Conservation (phyloP, 495 filamentous ascomycete genomes). For the Trichoderma erinaceum region DNA sequence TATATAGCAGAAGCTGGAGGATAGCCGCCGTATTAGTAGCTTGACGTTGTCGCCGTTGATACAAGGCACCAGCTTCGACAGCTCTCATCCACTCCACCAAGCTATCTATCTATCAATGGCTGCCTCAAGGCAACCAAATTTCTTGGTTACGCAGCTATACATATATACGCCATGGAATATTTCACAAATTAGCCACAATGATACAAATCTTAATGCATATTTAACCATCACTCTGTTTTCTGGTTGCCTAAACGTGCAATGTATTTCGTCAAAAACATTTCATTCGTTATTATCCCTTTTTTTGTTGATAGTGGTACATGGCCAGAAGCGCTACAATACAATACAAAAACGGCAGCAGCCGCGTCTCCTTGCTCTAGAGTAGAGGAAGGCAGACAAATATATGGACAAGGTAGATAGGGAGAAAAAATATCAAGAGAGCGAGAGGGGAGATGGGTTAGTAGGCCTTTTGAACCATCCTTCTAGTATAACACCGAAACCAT, state of each 20-base stretch:
- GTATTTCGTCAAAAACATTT: conserved; percentile 11
- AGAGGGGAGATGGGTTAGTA: conserved; percentile 8
- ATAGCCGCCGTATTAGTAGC: background rate
- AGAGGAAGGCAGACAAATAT: background rate
- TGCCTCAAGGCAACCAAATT: conserved; percentile 1
- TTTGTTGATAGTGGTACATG: conserved; percentile 8
- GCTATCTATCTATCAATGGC: background rate
- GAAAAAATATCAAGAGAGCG: no score
- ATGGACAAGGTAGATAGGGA: background rate
- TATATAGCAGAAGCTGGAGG: no score
- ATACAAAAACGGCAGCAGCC: background rate
- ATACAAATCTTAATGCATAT: background rate
- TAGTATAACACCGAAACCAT: conserved; percentile 30
- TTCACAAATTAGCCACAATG: background rate
- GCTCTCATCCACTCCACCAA: background rate
- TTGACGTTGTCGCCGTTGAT: background rate
- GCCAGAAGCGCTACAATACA: conserved; percentile 13
- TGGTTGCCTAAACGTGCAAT: background rate
- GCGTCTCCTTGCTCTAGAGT: background rate
- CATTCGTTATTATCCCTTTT: conserved; percentile 14
- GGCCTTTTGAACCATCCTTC: conserved; percentile 12
- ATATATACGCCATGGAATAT: background rate
- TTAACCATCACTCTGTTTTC: background rate
- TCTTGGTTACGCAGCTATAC: background rate
- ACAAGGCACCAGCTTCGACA: background rate